Base-by-base conservation (phyloP, 2,329 filamentous ascomycete genomes). In the Fusarium coffeatum region DNA sequence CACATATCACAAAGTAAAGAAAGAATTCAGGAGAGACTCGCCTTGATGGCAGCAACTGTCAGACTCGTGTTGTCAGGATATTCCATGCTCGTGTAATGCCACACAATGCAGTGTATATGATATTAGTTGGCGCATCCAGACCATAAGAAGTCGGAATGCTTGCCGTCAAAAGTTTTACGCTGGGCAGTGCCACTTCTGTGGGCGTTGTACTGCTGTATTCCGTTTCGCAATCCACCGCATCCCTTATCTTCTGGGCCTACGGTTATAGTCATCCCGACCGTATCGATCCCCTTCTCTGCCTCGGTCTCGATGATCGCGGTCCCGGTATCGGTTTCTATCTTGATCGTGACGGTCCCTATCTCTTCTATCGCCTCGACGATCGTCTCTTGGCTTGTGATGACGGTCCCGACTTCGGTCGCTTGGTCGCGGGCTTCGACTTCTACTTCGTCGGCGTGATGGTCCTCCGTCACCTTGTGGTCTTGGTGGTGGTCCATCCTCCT, bases 291-390 rank as follows among this genome's bases (percentile, higher is more conserved):
- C 62, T 42, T 72, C 69, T 59, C 54, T 51, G 34, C 62, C 66
- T 71, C 59, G 57, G 61, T 69, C 57, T 55, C 64, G 65, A 30
- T 70, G 77, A 68, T 76, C 79, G 73, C 74, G 76, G 59, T 77
- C 77, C 71, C 71, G 75, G 72, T 77, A 73, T 37, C 76, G 69
- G 34, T 79, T 63, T 49, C 66, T 63, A 59, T 74, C 74, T 55
- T 64, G 63, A 42, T 76, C 73, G 55, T 76, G 63, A 45, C 69
- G 66, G 42, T 74, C 69, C 56, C 66, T 69, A 40, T 75, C 73
- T 56, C 76, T 75, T 54, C 75, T 67, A 41, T 77, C 76, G 27
- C 74, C 72, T 59, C 67, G 68, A 6, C 63, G 55, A 34, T 72
- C 67, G 30, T 78, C 76, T 43, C 74, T 68, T 48, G 69, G 53